Evolutionary conservation across 129 eudicot species (phyloP), one percentile per base, ranked within the genome.

Genomic region (Apium graveolens): DNA sequence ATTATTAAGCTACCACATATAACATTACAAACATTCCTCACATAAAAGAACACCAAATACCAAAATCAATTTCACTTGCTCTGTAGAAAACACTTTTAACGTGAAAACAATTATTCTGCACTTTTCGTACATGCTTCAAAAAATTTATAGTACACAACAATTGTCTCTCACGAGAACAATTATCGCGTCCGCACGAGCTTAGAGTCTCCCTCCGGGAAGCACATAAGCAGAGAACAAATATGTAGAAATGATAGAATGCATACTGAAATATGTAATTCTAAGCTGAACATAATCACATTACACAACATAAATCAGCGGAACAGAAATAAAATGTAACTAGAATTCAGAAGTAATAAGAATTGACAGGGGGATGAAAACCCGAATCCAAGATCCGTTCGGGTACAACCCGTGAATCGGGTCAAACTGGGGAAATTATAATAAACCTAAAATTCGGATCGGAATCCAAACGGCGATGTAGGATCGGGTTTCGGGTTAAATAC

Each of bases 361-460:
- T 31, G 41, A 32, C 48, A 44, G 37, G 5, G 21, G 14, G 72
- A 5, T 4, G 39, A 66, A 32, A 66, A 66, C 72, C 72, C 72
- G 72, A 71, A 41, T 21, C 32, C 45, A 11, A 24, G 76, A 72
- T n/a, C 76, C 76, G 76, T 42, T 16, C 27, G 48, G 76, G 76
- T 11, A 38, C 55, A 57, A 57, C 65, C 77, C 77, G 34, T 3
- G 24, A 74, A 13, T 44, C 77, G 77, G 77, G 77, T 74, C 77
- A 44, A 29, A 74, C 1, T 7, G 26, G 29, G 77, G 45, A 5
- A 14, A 43, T 69, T 18, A 69, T 34, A 5, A 21, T 43, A 73
- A 26, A 55, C 76, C 76, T 39, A 18, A 35, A 71, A 34, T 27
- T 71, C 76, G 76, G 76, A 71, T 71, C 76, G 51, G 76, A 73